Percentiles rank a stretch among this genome's conserved stretches.
These are phyloP conservation scores for Phytophthora kernoviae DNA, from an alignment of 352 stramenopile species.

Conservation along the genomic window DNA sequence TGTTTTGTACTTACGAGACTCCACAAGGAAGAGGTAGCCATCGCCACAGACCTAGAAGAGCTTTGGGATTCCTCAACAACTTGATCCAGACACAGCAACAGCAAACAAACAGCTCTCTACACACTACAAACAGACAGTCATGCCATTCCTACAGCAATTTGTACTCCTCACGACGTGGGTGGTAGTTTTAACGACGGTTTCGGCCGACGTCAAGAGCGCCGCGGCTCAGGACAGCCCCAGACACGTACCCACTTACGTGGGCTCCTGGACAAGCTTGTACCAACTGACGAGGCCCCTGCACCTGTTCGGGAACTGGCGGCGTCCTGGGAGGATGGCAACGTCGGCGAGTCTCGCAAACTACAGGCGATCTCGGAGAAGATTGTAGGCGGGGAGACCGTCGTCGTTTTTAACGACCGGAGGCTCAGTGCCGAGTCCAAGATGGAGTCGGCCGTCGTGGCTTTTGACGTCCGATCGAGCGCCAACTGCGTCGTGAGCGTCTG, in stretches of 20 bases:
- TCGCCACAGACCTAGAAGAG: background rate
- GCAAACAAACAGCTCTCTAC: background rate
- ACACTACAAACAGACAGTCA: slow-evolving; percentile 10
- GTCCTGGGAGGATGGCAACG: slow-evolving; percentile 37
- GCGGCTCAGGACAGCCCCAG: slow-evolving; percentile 20
- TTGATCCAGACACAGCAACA: no score
- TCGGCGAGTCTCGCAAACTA: slow-evolving; percentile 29
- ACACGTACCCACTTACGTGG: slow-evolving; percentile 44
- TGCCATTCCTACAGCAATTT: slow-evolving; percentile 30
- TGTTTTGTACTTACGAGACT: slow-evolving; percentile 27
- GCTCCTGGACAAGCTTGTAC: slow-evolving; percentile 43
- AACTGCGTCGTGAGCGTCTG: slow-evolving; percentile 84
- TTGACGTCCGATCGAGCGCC: slow-evolving; percentile 64
- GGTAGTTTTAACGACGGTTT: slow-evolving; percentile 11
- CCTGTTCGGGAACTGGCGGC: slow-evolving; percentile 45
- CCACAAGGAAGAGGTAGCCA: background rate
- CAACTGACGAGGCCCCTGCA: slow-evolving; percentile 10
- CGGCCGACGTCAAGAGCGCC: background rate
- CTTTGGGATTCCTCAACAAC: no score
- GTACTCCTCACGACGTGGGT: slow-evolving; percentile 25
- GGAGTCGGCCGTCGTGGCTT: slow-evolving; percentile 70
- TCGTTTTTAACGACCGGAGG: slow-evolving; percentile 70
- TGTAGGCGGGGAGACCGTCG: slow-evolving; percentile 61
- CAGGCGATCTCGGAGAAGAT: slow-evolving; percentile 54
- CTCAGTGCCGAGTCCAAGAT: slow-evolving; percentile 33